phyloP scores from a whole-genome alignment of 169 alveolate genomes.

The Eimeria falciformis region DNA sequence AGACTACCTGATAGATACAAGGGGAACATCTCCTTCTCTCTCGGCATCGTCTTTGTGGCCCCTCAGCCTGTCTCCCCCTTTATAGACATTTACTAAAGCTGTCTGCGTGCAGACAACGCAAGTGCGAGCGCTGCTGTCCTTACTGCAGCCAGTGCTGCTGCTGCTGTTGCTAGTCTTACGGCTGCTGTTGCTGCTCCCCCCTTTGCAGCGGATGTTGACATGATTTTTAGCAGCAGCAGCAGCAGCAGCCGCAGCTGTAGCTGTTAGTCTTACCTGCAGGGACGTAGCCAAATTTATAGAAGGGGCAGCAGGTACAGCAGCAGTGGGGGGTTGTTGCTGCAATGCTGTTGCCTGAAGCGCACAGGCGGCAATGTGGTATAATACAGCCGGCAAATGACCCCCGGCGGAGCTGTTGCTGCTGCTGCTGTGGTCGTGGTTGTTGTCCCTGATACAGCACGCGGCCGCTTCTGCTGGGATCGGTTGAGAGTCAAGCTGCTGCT shows the following conservation, averaged over 20 bases:
- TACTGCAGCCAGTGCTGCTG: not conserved
- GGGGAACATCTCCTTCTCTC: constrained; percentile 2
- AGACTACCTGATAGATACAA: constrained; percentile 64
- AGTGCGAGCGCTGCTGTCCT: not conserved
- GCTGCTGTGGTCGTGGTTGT: not conserved
- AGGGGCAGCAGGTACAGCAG: not conserved
- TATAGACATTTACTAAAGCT: constrained; percentile 34
- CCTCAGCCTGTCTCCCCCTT: constrained; percentile 49
- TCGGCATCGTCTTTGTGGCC: constrained; percentile 70
- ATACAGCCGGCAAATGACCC: not conserved
- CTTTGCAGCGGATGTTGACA: too few species aligned
- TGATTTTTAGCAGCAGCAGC: too few species aligned
- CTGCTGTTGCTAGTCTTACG: not conserved
- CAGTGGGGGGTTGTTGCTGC: not conserved
- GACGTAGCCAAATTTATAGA: not conserved
- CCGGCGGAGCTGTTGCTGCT: constrained; percentile 5
- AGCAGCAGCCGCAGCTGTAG: too few species aligned
- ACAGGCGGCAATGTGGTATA: not conserved
- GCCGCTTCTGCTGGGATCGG: not conserved
- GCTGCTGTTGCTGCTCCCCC: too few species aligned
- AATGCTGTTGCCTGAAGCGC: not conserved
- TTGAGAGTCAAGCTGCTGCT: not conserved
- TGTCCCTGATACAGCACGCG: not conserved
- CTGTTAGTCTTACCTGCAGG: not conserved
- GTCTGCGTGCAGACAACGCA: constrained; percentile 16